These are phyloP conservation scores for Tulasnella sp. DNA, from an alignment of 768 basidiomycete genomes.

Conservation along the genomic window DNA sequence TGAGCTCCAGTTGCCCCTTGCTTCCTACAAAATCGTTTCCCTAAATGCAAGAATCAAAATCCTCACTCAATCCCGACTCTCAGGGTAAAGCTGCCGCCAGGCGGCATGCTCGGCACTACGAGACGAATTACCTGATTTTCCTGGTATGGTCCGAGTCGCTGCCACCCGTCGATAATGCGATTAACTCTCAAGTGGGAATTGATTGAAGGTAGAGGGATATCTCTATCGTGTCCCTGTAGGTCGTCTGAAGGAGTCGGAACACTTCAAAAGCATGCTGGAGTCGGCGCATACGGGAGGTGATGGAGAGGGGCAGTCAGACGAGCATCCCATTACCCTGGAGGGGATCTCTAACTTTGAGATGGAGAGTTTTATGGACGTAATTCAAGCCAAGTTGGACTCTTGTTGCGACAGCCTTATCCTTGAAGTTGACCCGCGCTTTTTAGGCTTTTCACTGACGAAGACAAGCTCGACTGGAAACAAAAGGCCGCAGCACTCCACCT, in stretches of 20 bases:
- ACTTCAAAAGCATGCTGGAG: slow-evolving; percentile 29
- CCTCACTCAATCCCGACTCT: neutral
- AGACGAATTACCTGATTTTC: neutral
- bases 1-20: neutral
- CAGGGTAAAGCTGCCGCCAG: no score
- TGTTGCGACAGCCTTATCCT: neutral
- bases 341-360: slow-evolving; percentile 15
- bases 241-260: neutral
- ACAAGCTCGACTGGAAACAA: neutral
- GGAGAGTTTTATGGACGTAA: slow-evolving; percentile 14
- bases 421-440: neutral
- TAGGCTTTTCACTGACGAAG: neutral
- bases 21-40: neutral
- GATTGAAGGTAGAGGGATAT: neutral
- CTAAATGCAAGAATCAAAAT: neutral
- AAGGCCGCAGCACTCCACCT: slow-evolving; percentile 10
- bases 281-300: neutral
- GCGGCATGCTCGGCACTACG: neutral
- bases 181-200: neutral
- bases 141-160: neutral
- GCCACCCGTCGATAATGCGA: neutral
- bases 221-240: slow-evolving; percentile 13
- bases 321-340: slow-evolving; percentile 4
- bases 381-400: neutral
- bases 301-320: slow-evolving; percentile 15